Evolutionary conservation across 495 filamentous ascomycete genomes (phyloP).

Genomic region (Astrocystis sublimbata): DNA sequence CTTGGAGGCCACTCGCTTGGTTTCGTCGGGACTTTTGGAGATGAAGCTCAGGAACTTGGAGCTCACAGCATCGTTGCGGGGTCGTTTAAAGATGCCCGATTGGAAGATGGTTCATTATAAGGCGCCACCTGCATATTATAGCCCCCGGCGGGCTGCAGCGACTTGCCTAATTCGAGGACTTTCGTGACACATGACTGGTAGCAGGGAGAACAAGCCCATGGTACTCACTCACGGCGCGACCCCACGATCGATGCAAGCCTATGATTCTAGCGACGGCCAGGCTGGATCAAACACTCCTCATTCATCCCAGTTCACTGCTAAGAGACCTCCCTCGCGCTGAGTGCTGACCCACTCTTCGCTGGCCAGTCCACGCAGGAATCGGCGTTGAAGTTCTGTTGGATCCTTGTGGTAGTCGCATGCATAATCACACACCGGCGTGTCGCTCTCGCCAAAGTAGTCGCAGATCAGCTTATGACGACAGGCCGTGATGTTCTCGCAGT

Average conservation of each 20-base stretch:
- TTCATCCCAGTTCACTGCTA: slow-evolving; percentile 48
- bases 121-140: slow-evolving; percentile 15
- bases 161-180: slow-evolving; percentile 11
- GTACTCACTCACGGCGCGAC: no score
- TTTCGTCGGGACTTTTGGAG: slow-evolving; percentile 10
- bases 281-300: slow-evolving; percentile 22
- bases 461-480: slow-evolving; percentile 80
- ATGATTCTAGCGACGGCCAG: neutral
- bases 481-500: slow-evolving; percentile 71
- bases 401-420: slow-evolving; percentile 94
- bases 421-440: slow-evolving; percentile 66
- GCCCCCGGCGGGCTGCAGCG: slow-evolving; percentile 7
- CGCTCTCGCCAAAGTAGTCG: slow-evolving; percentile 75
- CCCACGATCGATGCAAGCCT: neutral
- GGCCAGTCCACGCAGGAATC: slow-evolving; percentile 62
- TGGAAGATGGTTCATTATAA: slow-evolving; percentile 11
- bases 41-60: slow-evolving; percentile 17
- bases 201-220: neutral
- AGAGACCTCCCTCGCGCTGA: slow-evolving; percentile 61
- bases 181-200: slow-evolving; percentile 6
- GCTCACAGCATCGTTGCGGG: slow-evolving; percentile 15
- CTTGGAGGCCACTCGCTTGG: neutral
- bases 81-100: slow-evolving; percentile 11
- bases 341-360: slow-evolving; percentile 76
- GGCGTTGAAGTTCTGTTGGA: slow-evolving; percentile 56